These are phyloP conservation scores for Lecanicillium sp. DNA, from an alignment of 2,329 filamentous ascomycete species.

Conservation along the genomic window DNA sequence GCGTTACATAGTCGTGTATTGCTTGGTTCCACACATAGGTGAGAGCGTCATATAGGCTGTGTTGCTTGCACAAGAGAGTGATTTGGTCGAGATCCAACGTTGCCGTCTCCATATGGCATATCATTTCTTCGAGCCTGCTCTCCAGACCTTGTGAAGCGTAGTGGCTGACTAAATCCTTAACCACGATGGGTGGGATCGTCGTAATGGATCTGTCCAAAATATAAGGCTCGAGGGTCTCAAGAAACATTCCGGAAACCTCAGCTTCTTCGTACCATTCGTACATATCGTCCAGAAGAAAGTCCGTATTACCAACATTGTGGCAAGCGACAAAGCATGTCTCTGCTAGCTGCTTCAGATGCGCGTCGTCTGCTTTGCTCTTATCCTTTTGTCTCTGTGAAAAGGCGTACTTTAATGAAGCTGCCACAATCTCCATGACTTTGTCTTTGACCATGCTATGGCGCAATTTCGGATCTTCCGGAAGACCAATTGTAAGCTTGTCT, in stretches of 20 bases:
- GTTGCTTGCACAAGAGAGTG: conserved; percentile 81
- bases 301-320: conserved; percentile 65
- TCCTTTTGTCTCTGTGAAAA: conserved; percentile 60
- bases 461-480: conserved; percentile 72
- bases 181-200: conserved; percentile 68
- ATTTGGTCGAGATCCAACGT: conserved; percentile 94
- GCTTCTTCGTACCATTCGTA: conserved; percentile 86
- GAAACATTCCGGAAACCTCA: conserved; percentile 65
- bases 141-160: conserved; percentile 72
- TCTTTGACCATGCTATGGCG: conserved; percentile 79
- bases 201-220: conserved; percentile 73
- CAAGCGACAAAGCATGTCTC: conserved; percentile 80
- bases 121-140: conserved; percentile 79
- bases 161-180: conserved; percentile 79
- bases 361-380: conserved; percentile 36
- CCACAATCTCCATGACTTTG: conserved; percentile 88
- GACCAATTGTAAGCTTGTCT: conserved; percentile 89
- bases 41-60: conserved; percentile 87
- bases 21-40: conserved; percentile 97
- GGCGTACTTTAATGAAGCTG: conserved; percentile 81
- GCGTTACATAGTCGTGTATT: conserved; percentile 81
- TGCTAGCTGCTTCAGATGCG: conserved; percentile 68
- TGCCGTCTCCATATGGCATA: conserved; percentile 83
- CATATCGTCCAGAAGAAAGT: conserved; percentile 85
- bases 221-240: conserved; percentile 82